Percentiles rank a stretch among this genome's conserved stretches.
These are phyloP conservation scores for Aspergillus homomorphus DNA, from an alignment of 495 filamentous ascomycete species.

Conservation along the genomic window DNA sequence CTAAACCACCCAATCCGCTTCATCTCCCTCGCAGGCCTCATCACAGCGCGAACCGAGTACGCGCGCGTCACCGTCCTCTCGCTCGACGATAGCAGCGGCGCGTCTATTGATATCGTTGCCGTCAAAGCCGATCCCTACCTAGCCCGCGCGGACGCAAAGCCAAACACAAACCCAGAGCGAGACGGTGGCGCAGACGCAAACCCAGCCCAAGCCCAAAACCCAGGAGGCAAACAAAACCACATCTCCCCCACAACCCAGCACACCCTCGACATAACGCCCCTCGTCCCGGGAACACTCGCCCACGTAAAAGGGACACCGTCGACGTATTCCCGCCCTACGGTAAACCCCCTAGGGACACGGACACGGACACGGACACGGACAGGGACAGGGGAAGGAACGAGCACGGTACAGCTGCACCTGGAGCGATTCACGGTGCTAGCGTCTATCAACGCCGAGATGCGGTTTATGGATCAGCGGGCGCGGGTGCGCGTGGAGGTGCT, in stretches of 20 bases:
- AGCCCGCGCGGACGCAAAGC: neutral
- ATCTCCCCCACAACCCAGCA: slow-evolving; percentile 28
- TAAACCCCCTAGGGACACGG: no score
- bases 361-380: no score
- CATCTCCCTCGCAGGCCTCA: slow-evolving; percentile 68
- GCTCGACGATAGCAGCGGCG: slow-evolving; percentile 84
- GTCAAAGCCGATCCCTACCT: slow-evolving; percentile 20
- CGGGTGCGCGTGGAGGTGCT: slow-evolving; percentile 64
- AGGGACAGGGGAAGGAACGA: no score
- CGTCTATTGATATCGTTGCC: slow-evolving; percentile 60
- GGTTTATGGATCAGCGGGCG: slow-evolving; percentile 66
- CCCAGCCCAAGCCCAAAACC: neutral
- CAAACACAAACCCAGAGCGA: slow-evolving; percentile 8
- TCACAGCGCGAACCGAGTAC: slow-evolving; percentile 73
- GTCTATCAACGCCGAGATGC: slow-evolving; percentile 72
- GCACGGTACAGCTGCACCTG: slow-evolving; percentile 61
- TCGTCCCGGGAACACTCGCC: slow-evolving; percentile 66
- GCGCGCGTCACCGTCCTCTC: slow-evolving; percentile 59
- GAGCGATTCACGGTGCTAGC: slow-evolving; percentile 59
- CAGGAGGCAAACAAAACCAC: slow-evolving; percentile 16
- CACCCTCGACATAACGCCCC: slow-evolving; percentile 37
- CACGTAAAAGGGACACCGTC: slow-evolving; percentile 74
- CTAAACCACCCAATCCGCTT: slow-evolving; percentile 88
- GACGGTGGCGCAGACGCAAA: no score
- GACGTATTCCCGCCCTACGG: slow-evolving; percentile 62